Conservation (phyloP, 495 filamentous ascomycete genomes). For the Darksidea phi region DNA sequence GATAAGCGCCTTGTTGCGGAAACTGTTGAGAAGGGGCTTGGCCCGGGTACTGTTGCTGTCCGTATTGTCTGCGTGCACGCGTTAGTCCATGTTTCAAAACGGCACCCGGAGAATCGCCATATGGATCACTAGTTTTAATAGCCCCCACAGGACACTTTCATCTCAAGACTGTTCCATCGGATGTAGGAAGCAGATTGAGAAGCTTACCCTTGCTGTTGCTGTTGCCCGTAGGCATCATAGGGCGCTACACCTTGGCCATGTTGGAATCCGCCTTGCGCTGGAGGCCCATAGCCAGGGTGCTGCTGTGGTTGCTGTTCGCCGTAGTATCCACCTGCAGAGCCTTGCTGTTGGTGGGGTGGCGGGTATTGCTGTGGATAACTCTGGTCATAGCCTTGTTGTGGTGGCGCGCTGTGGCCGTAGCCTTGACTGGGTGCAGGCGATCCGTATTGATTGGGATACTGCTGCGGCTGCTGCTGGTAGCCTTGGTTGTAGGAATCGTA, state of each 20-base stretch:
- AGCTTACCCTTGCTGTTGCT: conserved; percentile 33
- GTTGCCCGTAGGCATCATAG: conserved; percentile 38
- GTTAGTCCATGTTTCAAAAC: conserved; percentile 29
- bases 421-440: conserved; percentile 42
- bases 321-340: conserved; percentile 27
- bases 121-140: no score
- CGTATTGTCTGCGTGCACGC: conserved; percentile 12
- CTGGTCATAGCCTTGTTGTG: conserved; percentile 25
- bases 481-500: conserved; percentile 48
- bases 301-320: conserved; percentile 43
- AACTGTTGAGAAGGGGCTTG: conserved; percentile 29
- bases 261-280: conserved; percentile 50
- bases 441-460: conserved; percentile 36
- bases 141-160: no score
- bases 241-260: conserved; percentile 41
- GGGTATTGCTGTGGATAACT: conserved; percentile 26
- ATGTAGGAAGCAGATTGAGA: background rate
- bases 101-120: no score
- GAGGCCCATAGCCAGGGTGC: conserved; percentile 46
- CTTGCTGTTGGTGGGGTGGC: conserved; percentile 35
- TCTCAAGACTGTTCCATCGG: no score
- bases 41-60: conserved; percentile 33
- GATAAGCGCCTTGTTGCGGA: conserved; percentile 29
- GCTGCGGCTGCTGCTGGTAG: conserved; percentile 20
- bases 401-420: conserved; percentile 40